Percentiles rank a stretch among this genome's conserved stretches.
Conservation (phyloP, 2,329 filamentous ascomycete species). For the Talaromyces piceae region DNA sequence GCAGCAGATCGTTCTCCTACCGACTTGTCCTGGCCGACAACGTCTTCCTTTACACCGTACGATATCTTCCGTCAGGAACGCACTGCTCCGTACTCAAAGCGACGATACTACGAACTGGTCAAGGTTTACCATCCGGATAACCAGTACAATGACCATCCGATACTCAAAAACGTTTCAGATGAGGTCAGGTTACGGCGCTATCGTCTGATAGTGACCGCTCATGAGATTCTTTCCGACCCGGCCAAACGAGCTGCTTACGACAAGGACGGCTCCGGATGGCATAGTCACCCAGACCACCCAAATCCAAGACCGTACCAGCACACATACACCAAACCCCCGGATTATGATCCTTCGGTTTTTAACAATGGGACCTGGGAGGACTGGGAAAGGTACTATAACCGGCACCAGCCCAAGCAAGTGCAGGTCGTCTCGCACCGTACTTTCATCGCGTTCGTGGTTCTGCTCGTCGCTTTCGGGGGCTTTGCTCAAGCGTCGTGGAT, state of each 20-base stretch:
- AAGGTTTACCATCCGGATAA: conserved; percentile 94
- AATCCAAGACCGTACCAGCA: conserved; percentile 2
- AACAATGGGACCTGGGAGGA: conserved; percentile 96
- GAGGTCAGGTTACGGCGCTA: conserved; percentile 76
- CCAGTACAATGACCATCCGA: conserved; percentile 36
- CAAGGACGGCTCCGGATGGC: conserved; percentile 72
- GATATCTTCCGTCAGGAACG: conserved; percentile 66
- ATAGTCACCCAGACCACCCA: conserved; percentile 34
- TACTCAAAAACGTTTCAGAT: conserved; percentile 46
- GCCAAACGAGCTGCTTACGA: conserved; percentile 76
- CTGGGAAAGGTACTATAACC: conserved; percentile 75
- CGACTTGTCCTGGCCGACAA: conserved; percentile 37
- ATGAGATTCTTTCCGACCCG: conserved; percentile 79
- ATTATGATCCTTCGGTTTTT: conserved; percentile 43
- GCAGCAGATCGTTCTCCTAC: conserved; percentile 18
- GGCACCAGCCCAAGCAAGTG: conserved; percentile 35
- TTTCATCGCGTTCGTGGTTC: conserved; percentile 66
- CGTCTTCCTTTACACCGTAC: conserved; percentile 62
- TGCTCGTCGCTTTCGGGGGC: conserved; percentile 61
- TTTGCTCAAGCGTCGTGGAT: conserved; percentile 66
- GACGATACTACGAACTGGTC: conserved; percentile 79
- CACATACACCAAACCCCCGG: conserved; percentile 16
- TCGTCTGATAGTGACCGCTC: conserved; percentile 76
- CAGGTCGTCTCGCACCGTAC: conserved; percentile 67
- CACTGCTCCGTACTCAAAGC: conserved; percentile 68